Conservation (phyloP, 768 basidiomycete genomes). For the Mrakia frigida region DNA sequence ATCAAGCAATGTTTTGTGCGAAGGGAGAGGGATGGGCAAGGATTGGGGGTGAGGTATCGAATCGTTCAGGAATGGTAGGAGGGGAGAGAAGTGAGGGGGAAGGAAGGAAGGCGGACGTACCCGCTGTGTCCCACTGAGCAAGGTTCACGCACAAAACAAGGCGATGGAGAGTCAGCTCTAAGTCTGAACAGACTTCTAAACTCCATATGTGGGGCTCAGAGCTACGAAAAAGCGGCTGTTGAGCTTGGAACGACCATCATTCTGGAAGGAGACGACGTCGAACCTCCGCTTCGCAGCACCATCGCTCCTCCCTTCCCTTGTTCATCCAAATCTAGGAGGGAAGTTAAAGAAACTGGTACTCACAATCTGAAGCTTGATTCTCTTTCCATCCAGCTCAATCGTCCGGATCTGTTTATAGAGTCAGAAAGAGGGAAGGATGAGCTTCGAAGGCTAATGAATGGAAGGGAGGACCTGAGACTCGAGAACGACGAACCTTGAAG, state of each 20-base stretch:
- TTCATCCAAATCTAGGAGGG: not conserved
- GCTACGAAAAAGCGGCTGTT: not conserved
- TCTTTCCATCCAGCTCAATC: slow-evolving; percentile 95
- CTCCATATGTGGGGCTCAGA: not conserved
- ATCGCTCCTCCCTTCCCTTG: not conserved
- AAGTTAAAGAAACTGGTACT: slow-evolving; percentile 46
- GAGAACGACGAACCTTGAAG: slow-evolving; percentile 28
- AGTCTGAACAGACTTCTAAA: not conserved
- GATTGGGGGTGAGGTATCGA: no score
- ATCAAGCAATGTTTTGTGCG: no score
- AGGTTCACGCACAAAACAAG: not conserved
- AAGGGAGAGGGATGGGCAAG: no score
- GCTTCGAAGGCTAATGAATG: not conserved
- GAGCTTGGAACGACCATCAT: not conserved
- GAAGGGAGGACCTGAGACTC: not conserved
- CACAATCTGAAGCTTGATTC: slow-evolving; percentile 98
- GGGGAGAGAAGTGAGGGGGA: not conserved
- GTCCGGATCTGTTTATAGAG: slow-evolving; percentile 65
- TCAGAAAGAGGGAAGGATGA: not conserved
- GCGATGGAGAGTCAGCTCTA: not conserved
- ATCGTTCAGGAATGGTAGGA: not conserved
- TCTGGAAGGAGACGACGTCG: not conserved
- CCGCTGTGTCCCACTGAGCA: slow-evolving; percentile 26
- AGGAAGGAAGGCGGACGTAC: slow-evolving; percentile 9
- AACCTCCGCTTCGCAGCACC: not conserved